Evolutionary conservation across 139 green algal genomes (phyloP).

Genomic region (Bryopsis sp.): DNA sequence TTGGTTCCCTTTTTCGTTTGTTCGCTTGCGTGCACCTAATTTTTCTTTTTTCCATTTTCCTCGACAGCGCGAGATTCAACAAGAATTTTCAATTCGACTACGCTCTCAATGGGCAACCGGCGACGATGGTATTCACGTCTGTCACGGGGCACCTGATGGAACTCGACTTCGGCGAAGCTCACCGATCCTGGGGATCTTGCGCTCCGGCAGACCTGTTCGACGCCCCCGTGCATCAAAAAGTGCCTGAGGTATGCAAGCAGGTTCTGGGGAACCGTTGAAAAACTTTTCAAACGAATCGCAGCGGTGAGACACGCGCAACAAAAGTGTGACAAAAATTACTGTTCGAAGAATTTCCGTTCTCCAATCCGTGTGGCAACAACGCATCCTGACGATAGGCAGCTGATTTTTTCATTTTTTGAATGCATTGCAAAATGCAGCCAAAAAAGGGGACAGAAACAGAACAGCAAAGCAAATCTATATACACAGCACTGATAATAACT

Average conservation of each 20-base stretch:
- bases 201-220: slow-evolving; percentile 5
- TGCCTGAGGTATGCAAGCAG: not conserved
- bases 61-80: slow-evolving; percentile 64
- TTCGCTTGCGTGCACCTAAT: slow-evolving; percentile 15
- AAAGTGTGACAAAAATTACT: no score
- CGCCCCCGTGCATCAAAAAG: not conserved
- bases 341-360: no score
- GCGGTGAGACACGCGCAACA: no score
- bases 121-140: slow-evolving; percentile 86
- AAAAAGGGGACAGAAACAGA: no score
- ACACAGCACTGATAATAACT: no score
- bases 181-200: not conserved
- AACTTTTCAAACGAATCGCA: no score
- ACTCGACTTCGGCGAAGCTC: slow-evolving; percentile 58
- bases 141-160: slow-evolving; percentile 92
- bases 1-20: not conserved
- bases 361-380: no score
- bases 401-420: no score
- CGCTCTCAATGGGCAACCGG: slow-evolving; percentile 43
- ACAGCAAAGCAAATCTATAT: no score
- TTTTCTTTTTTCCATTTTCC: not conserved
- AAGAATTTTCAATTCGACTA: slow-evolving; percentile 75
- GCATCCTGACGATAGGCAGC: no score
- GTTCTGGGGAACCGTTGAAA: not conserved
- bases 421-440: no score